Conservation (phyloP, 148 eudicot genomes). For the Nepenthes gracilis region DNA sequence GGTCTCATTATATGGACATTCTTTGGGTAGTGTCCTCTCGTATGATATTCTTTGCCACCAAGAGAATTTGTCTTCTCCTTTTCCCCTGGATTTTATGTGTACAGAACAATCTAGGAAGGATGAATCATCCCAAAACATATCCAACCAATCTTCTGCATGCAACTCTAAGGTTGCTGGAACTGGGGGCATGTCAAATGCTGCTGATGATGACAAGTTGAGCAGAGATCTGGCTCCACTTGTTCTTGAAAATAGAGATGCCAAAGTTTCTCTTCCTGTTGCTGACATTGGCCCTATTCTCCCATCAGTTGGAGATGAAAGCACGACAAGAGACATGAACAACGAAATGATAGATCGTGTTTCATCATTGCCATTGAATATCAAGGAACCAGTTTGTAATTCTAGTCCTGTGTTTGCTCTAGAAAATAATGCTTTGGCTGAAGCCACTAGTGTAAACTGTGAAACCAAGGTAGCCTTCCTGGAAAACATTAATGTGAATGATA, state of each 20-base stretch:
- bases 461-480: conserved; percentile 9
- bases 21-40: conserved; percentile 93
- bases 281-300: conserved; percentile 17
- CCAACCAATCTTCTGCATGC: conserved; percentile 16
- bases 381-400: conserved; percentile 17
- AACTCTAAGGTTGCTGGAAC: conserved; percentile 17
- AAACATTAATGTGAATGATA: not conserved
- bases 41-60: conserved; percentile 98
- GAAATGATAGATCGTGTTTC: conserved; percentile 16
- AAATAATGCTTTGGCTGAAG: conserved; percentile 15
- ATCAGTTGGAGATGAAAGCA: conserved; percentile 21
- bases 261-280: conserved; percentile 15
- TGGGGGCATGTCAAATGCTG: conserved; percentile 12
- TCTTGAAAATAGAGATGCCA: conserved; percentile 17
- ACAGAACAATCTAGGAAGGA: conserved; percentile 29
- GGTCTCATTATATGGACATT: conserved; percentile 96
- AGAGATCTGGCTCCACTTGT: conserved; percentile 8
- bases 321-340: conserved; percentile 9
- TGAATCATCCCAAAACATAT: conserved; percentile 7
- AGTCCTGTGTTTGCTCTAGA: conserved; percentile 10
- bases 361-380: conserved; percentile 17
- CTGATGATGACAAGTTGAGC: conserved; percentile 13
- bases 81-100: conserved; percentile 70
- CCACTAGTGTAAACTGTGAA: conserved; percentile 14
- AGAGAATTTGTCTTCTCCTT: conserved; percentile 65